Base-by-base conservation (phyloP, 164 flowering plant genomes). In the Macadamia integrifolia region DNA sequence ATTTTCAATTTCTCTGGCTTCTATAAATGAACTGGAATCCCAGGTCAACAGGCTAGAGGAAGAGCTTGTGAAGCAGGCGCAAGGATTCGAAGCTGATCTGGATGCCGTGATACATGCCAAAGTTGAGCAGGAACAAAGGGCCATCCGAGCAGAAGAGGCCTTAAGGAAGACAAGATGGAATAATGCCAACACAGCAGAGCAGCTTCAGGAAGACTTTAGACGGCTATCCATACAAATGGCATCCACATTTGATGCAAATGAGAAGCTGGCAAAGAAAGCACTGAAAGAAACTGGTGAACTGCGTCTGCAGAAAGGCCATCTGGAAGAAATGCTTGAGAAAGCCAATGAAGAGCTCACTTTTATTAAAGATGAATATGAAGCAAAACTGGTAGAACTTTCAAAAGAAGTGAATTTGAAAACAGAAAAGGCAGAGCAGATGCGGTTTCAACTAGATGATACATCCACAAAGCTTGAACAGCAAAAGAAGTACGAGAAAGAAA, bases 101-200 rank as follows among this genome's bases (percentile, higher is more conserved):
- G 94, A 86, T 57, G 80, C 74, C 60, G 64, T 89, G 18, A 79
- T 79, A 2, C 66, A 35, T 57, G 84, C 82, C 50, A 94, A 87
- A 83, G 85, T 92, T 42, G 90, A 92, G 86, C 96, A 89, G 81
- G 99, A 92, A 76, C 84, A 90, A 61, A 84, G 91, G 82, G 97
- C 97, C 35, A 88, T 92, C 76, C 78, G 35, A 76, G 99, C 97
- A 58, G 98, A 94, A 72, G 92, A 87, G 70, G 80, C 82, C 14
- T 68, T 94, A 79, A 83, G 86, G 74, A 83, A 79, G 75, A 86
- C 81, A 43, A 82, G 83, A 76, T 78, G 77, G 87, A 85, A 81
- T 61, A 94, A 92, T 83, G 91, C 86, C 40, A 82, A 72, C 66
- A 82, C 88, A 18, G 99, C 96, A 56, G 90, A 87, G 69, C 78